Base-by-base conservation (phyloP, 192 early-diverging fungal genomes). In the Coemansia javaensis region DNA sequence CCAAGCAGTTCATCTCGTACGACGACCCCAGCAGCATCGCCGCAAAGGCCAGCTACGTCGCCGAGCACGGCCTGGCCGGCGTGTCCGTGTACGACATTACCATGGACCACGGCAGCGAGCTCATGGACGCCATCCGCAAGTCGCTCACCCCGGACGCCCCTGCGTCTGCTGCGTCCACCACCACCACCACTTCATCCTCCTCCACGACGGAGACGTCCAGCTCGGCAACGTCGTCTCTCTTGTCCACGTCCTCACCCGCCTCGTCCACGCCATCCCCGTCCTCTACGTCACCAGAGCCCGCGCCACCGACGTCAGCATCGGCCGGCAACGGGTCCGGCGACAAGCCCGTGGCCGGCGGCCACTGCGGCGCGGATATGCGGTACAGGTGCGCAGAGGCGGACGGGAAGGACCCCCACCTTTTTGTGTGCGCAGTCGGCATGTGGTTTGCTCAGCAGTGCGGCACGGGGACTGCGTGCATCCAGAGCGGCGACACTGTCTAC, bases 1-100 rank as follows among this genome's bases (percentile, higher is more conserved):
- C 56, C 16, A 85, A 85, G 30, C 62, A 65, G 11, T 90, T 80
- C 48, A 80, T 91, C 31, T 85, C 85, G 1, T 91, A 91, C 54
- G 89, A 91, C 55, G 89, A 91, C 48, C 66, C 77, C 17, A 39
- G 66, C 12, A 87, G 85, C 15, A 36, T 91, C 9, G 43, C 63
- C 7, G 66, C 71, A 44, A 91, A 91, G 52, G 66, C 80, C 6
- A 49, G 70, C 6, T 77, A 75, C 54, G 79, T 77, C 15, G 49
- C 67, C 3, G 59, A 44, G 0, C 56, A 68, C 9, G 77, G 72
- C 3, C 57, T 90, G 32, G 67, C 59, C 6, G 87, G 87, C 53
- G 71, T 87, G 12, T 78, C 83, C 63, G 56, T 81, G 10, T 85
- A 82, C 67, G 58, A 55, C 20, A 36, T 64, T 10, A 50, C 49